Evolutionary conservation across 306 rosid genomes (phyloP).

Genomic region (Ceratonia siliqua): DNA sequence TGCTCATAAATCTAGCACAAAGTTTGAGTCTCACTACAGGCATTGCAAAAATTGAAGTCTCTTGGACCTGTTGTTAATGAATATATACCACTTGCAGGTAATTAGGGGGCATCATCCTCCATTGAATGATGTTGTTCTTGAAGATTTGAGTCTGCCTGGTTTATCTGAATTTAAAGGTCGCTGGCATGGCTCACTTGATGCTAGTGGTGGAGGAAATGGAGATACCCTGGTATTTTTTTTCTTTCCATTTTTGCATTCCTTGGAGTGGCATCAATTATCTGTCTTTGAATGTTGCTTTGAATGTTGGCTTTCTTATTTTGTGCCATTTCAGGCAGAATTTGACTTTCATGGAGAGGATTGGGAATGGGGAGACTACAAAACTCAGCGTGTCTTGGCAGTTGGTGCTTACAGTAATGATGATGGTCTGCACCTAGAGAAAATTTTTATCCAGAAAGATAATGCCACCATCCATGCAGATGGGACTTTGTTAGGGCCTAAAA

Average conservation of each 20-base stretch:
- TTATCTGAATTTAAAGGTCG: slow-evolving; percentile 87
- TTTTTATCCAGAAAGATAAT: slow-evolving; percentile 87
- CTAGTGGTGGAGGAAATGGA: slow-evolving; percentile 96
- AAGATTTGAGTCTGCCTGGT: slow-evolving; percentile 85
- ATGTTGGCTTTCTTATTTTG: slow-evolving; percentile 36
- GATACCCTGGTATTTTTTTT: slow-evolving; percentile 98
- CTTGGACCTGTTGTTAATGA: slow-evolving; percentile 5
- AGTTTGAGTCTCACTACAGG: slow-evolving; percentile 19
- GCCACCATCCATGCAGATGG: slow-evolving; percentile 98
- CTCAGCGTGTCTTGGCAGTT: slow-evolving; percentile 81
- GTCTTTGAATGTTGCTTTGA: slow-evolving; percentile 29
- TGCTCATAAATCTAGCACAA: slow-evolving; percentile 20
- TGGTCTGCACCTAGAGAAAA: slow-evolving; percentile 78
- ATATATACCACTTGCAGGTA: slow-evolving; percentile 52
- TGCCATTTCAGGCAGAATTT: slow-evolving; percentile 76
- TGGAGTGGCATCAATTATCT: slow-evolving; percentile 27
- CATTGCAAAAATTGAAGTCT: slow-evolving; percentile 19
- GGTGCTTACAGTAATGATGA: slow-evolving; percentile 91
- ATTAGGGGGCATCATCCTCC: slow-evolving; percentile 69
- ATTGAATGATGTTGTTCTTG: slow-evolving; percentile 71
- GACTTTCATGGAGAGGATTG: slow-evolving; percentile 94
- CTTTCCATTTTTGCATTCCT: slow-evolving; percentile 29
- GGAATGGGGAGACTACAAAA: slow-evolving; percentile 99
- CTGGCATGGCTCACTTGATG: slow-evolving; percentile 96
- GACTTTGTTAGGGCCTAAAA: slow-evolving; percentile 82